Evolutionary conservation across 2,329 filamentous ascomycete species (phyloP).

Genomic region (Penicillium sp.): DNA sequence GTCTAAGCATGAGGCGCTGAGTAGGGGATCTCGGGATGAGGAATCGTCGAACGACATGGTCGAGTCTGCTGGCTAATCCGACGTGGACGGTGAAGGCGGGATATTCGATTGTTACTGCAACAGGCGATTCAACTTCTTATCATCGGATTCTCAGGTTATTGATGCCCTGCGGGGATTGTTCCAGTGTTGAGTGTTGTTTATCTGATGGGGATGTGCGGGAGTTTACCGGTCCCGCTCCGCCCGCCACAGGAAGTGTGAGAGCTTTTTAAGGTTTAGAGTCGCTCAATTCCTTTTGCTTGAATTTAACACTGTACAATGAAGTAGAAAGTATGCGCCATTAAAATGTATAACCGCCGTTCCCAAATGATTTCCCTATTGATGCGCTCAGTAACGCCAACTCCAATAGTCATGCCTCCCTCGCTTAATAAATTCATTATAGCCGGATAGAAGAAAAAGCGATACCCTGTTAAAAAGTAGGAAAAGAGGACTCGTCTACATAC

Average conservation of each 20-base stretch:
- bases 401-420: slow-evolving; percentile 25
- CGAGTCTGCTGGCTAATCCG: slow-evolving; percentile 4
- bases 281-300: not conserved
- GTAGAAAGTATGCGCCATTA: too few relatives aligned
- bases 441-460: slow-evolving; percentile 21
- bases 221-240: not conserved
- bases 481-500: slow-evolving; percentile 27
- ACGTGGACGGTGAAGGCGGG: not conserved
- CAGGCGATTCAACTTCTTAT: too few relatives aligned
- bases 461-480: slow-evolving; percentile 25
- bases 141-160: too few relatives aligned
- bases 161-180: too few relatives aligned
- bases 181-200: too few relatives aligned
- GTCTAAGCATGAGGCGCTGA: slow-evolving; percentile 86
- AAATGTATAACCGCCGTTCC: not conserved
- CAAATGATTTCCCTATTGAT: not conserved
- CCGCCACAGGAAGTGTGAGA: not conserved
- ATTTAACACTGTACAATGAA: too few relatives aligned
- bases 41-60: slow-evolving; percentile 75
- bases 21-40: slow-evolving; percentile 76
- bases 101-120: not conserved
- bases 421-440: slow-evolving; percentile 23
- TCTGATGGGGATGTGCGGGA: not conserved
- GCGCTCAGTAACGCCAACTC: slow-evolving; percentile 5
- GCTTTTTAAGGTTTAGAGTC: not conserved